A percentile compares a stretch with the other conserved stretches of the same genome.
phyloP scores from a whole-genome alignment of 306 rosid species.

The Medicago truncatula region MtrunA17r5.0-ANR NC_053048.1:37068001-37068500 shows the following conservation, averaged over 20 bases:
- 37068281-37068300: slow-evolving; percentile 41
- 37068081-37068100: slow-evolving; percentile 12
- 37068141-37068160: neutral
- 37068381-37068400: slow-evolving; percentile 12
- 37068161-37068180: too few relatives aligned
- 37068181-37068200: too few relatives aligned
- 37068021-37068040: slow-evolving; percentile 42
- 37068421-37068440: slow-evolving; percentile 49
- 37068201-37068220: slow-evolving; percentile 13
- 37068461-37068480: slow-evolving; percentile 36
- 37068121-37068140: neutral
- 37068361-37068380: neutral
- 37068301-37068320: neutral
- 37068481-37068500: slow-evolving; percentile 47
- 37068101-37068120: slow-evolving; percentile 16
- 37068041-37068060: slow-evolving; percentile 37
- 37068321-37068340: neutral
- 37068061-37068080: slow-evolving; percentile 1
- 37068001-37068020: neutral
- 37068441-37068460: slow-evolving; percentile 42
- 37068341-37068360: neutral
- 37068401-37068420: slow-evolving; percentile 37
- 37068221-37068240: slow-evolving; percentile 42
- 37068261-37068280: neutral
- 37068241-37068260: slow-evolving; percentile 35